Conservation (phyloP, 2,329 filamentous ascomycete genomes). For the Aspergillus brasiliensis region DNA sequence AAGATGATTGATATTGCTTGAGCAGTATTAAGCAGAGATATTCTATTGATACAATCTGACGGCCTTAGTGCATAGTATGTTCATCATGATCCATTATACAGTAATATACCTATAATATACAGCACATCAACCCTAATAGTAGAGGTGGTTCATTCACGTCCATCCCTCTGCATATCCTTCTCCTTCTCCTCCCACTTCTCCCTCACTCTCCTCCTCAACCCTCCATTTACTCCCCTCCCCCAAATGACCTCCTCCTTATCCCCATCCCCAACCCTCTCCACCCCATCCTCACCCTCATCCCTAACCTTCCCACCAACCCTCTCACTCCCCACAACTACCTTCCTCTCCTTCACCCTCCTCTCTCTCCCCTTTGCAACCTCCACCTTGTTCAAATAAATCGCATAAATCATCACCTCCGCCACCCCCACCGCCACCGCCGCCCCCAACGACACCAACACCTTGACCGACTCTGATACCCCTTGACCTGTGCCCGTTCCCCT, state of each 20-base stretch:
- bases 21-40: too few species aligned
- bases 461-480: constrained; percentile 35
- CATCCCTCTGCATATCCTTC: constrained; percentile 10
- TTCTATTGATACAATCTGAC: too few species aligned
- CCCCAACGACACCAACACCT: constrained; percentile 45
- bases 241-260: constrained; percentile 40
- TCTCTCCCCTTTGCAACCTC: constrained; percentile 42
- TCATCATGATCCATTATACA: too few species aligned
- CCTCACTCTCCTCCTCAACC: constrained; percentile 42
- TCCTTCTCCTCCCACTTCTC: constrained; percentile 39
- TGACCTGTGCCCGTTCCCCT: constrained; percentile 14
- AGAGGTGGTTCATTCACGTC: background rate
- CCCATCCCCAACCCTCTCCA: background rate
- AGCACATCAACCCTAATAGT: constrained; percentile 9
- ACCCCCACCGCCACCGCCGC: constrained; percentile 47
- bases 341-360: constrained; percentile 41
- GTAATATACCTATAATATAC: too few species aligned
- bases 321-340: constrained; percentile 34
- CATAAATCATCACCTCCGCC: constrained; percentile 51
- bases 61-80: too few species aligned
- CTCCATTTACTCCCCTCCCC: constrained; percentile 45
- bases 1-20: background rate
- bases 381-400: constrained; percentile 49
- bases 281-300: background rate
- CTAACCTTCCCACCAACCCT: constrained; percentile 13